A percentile compares a stretch with the other conserved stretches of the same genome.
phyloP scores from a whole-genome alignment of 495 filamentous ascomycete genomes.

The Talaromyces proteolyticus region DNA sequence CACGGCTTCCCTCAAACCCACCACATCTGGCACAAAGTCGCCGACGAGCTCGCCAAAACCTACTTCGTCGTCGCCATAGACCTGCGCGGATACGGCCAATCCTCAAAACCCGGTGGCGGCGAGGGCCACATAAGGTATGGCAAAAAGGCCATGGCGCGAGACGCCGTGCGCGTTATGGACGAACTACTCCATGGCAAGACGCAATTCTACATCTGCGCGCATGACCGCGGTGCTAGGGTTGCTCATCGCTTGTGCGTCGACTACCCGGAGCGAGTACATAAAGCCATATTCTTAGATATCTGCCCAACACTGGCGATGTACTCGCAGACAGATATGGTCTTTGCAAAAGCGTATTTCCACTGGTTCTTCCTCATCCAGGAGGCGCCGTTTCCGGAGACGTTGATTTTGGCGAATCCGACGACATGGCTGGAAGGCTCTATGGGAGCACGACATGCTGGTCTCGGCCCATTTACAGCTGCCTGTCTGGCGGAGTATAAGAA shows the following conservation, averaged over 20 bases:
- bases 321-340: conserved; percentile 15
- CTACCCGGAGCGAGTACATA: conserved; percentile 19
- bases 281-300: conserved; percentile 31
- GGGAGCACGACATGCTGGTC: conserved; percentile 9
- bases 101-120: conserved; percentile 24
- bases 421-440: conserved; percentile 17
- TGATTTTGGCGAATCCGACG: conserved; percentile 17
- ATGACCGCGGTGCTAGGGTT: conserved; percentile 36
- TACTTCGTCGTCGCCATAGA: conserved; percentile 29
- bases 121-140: conserved; percentile 16
- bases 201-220: conserved; percentile 22
- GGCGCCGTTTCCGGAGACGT: conserved; percentile 25
- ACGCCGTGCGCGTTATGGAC: conserved; percentile 26
- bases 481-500: conserved; percentile 20
- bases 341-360: conserved; percentile 33
- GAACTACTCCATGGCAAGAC: conserved; percentile 10
- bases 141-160: conserved; percentile 28
- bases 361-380: conserved; percentile 39
- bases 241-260: conserved; percentile 32
- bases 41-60: conserved; percentile 14
- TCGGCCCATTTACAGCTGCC: conserved; percentile 11
- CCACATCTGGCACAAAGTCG: conserved; percentile 30
- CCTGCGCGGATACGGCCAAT: conserved; percentile 33
- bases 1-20: conserved; percentile 33
- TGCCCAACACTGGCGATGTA: conserved; percentile 33